These are phyloP conservation scores for Lentinula detonsa DNA, from an alignment of 768 basidiomycete species.

Conservation along the genomic window DNA sequence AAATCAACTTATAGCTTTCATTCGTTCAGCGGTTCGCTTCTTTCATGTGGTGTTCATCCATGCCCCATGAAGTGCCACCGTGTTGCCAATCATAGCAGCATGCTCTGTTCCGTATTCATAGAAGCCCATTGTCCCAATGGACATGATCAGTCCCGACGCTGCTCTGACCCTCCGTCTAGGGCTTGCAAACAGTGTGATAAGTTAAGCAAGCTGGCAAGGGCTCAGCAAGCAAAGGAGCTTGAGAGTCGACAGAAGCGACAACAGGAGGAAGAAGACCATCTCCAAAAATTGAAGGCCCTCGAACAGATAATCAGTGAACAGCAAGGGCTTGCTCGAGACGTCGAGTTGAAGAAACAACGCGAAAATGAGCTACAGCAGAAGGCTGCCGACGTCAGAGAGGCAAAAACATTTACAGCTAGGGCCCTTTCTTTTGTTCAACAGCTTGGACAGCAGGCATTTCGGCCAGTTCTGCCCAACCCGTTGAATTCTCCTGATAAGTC, in stretches of 20 bases:
- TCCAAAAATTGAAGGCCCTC: slow-evolving; percentile 33
- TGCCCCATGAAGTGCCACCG: slow-evolving; percentile 63
- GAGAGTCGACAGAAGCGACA: slow-evolving; percentile 39
- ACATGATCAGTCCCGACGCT: slow-evolving; percentile 39
- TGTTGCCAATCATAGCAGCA: slow-evolving; percentile 45
- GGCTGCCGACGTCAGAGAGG: slow-evolving; percentile 35
- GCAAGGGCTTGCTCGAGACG: slow-evolving; percentile 26
- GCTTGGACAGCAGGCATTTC: neutral
- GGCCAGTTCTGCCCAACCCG: no score
- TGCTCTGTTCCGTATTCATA: slow-evolving; percentile 36
- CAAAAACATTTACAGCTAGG: slow-evolving; percentile 4
- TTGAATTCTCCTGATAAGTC: neutral
- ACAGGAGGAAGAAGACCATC: slow-evolving; percentile 37
- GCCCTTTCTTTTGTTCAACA: neutral
- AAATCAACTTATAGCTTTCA: neutral
- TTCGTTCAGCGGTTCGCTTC: slow-evolving; percentile 33
- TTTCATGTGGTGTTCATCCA: slow-evolving; percentile 46
- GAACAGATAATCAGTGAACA: slow-evolving; percentile 32
- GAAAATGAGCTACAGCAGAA: slow-evolving; percentile 34
- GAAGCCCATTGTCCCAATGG: slow-evolving; percentile 33
- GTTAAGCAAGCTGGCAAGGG: slow-evolving; percentile 31
- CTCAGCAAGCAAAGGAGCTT: slow-evolving; percentile 32
- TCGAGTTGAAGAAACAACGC: slow-evolving; percentile 29
- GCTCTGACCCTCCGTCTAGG: slow-evolving; percentile 28
- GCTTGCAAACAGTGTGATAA: slow-evolving; percentile 42